Percentiles rank a stretch among this genome's conserved stretches.
phyloP scores from a whole-genome alignment of 2,329 filamentous ascomycete genomes.

The Cercospora brassicicola region DNA sequence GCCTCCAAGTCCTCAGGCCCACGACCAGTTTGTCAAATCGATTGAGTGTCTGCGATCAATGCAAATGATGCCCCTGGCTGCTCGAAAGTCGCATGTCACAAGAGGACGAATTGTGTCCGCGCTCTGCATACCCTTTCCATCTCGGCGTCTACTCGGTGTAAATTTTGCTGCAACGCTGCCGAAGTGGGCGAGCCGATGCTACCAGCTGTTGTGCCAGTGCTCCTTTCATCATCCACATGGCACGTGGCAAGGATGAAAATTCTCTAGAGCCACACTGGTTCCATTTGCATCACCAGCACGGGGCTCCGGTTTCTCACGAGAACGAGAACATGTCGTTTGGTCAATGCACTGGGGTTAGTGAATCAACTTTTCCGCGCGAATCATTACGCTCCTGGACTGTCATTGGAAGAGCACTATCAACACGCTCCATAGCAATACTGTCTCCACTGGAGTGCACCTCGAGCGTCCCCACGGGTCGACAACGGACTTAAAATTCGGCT shows the following conservation, averaged over 20 bases:
- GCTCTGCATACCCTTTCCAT: not conserved
- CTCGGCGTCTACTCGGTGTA: constrained; percentile 3
- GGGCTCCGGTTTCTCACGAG: constrained; percentile 5
- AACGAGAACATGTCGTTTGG: not conserved
- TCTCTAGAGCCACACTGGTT: constrained; percentile 4
- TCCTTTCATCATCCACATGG: constrained; percentile 11
- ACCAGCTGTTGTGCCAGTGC: not conserved
- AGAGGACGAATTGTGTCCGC: not conserved
- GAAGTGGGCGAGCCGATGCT: constrained; percentile 8
- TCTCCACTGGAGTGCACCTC: constrained; percentile 16
- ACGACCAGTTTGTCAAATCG: not conserved
- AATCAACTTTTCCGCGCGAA: not conserved
- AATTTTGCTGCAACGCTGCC: not conserved
- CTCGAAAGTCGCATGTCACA: not conserved
- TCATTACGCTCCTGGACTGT: not conserved
- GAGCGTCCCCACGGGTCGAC: constrained; percentile 14
- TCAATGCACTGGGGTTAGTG: constrained; percentile 8
- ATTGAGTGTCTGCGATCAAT: not conserved
- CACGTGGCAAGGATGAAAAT: constrained; percentile 6
- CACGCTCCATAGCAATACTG: not conserved
- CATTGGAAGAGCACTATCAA: not conserved
- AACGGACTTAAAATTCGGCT: not conserved
- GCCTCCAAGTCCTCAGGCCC: not conserved
- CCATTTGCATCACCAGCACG: constrained; percentile 12
- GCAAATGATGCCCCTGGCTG: not conserved